phyloP scores from a whole-genome alignment of 805 yeast genomes.

The Lachancea quebecensis region DNA sequence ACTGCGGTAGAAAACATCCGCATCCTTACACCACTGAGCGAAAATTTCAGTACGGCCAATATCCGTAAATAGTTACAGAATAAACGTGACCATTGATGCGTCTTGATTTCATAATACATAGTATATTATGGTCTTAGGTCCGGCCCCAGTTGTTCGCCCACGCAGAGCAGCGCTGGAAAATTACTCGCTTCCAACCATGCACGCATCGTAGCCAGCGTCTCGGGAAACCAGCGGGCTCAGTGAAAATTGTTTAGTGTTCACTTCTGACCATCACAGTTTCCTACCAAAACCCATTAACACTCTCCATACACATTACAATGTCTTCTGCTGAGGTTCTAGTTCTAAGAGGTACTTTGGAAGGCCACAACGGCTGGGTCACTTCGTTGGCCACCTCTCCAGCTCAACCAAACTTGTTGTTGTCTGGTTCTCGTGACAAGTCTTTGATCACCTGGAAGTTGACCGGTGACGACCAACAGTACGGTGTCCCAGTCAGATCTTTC shows the following conservation, averaged over 20 bases:
- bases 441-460: slow-evolving; percentile 96
- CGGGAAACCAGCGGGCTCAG: too few species aligned
- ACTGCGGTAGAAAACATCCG: slow-evolving; percentile 17
- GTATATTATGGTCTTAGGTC: neutral
- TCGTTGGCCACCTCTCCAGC: slow-evolving; percentile 96
- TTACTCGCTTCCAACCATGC: neutral
- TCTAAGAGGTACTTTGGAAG: slow-evolving; percentile 99
- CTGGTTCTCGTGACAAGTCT: slow-evolving; percentile 98
- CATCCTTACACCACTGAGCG: slow-evolving; percentile 19
- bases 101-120: neutral
- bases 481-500: slow-evolving; percentile 96
- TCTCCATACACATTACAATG: slow-evolving; percentile 35
- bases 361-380: slow-evolving; percentile 96
- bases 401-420: slow-evolving; percentile 95
- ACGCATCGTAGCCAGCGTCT: neutral
- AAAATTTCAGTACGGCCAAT: slow-evolving; percentile 17
- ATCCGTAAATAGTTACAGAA: slow-evolving; percentile 4
- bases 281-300: too few species aligned
- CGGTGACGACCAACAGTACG: slow-evolving; percentile 94
- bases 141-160: neutral
- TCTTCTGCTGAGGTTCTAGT: slow-evolving; percentile 90
- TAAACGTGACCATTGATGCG: neutral
- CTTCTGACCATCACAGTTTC: too few species aligned
- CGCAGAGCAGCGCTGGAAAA: neutral
- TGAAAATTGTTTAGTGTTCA: too few species aligned